Percentiles rank a stretch among this genome's conserved stretches.
Evolutionary conservation across 345 rosid species (phyloP).

Genomic region (Cardamine occulta): DNA sequence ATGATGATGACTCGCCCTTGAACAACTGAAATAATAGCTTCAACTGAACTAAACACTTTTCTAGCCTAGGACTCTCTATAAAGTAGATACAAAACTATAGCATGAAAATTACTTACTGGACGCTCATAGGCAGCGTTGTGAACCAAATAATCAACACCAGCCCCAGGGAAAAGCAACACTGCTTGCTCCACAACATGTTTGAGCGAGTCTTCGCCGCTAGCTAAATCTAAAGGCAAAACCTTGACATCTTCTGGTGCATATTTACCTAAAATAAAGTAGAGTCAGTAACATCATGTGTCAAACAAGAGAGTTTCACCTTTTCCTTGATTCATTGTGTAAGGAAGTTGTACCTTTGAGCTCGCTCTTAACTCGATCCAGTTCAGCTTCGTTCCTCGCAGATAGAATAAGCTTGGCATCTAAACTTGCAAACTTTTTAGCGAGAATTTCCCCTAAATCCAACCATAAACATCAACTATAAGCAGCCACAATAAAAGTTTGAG

Average conservation of each 20-base stretch:
- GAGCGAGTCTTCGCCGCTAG: constrained; percentile 73
- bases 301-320: background rate
- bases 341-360: constrained; percentile 65
- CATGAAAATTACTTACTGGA: constrained; percentile 59
- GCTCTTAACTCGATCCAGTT: constrained; percentile 70
- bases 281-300: background rate
- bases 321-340: too few species aligned
- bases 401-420: constrained; percentile 93
- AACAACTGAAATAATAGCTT: constrained; percentile 16
- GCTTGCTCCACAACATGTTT: constrained; percentile 75
- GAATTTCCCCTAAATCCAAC: constrained; percentile 66
- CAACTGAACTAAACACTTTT: background rate
- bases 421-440: constrained; percentile 80
- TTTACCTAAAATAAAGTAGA: constrained; percentile 59
- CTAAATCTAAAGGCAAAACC: constrained; percentile 85
- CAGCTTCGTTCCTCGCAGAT: constrained; percentile 79
- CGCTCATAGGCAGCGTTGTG: constrained; percentile 97
- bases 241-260: constrained; percentile 71
- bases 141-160: constrained; percentile 82
- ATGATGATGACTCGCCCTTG: background rate
- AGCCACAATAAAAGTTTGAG: background rate
- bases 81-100: background rate
- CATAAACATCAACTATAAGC: constrained; percentile 23
- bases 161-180: constrained; percentile 62
- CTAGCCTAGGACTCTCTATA: constrained; percentile 1